phyloP scores from a whole-genome alignment of 495 filamentous ascomycete species.

The Podospora appendiculata region DNA sequence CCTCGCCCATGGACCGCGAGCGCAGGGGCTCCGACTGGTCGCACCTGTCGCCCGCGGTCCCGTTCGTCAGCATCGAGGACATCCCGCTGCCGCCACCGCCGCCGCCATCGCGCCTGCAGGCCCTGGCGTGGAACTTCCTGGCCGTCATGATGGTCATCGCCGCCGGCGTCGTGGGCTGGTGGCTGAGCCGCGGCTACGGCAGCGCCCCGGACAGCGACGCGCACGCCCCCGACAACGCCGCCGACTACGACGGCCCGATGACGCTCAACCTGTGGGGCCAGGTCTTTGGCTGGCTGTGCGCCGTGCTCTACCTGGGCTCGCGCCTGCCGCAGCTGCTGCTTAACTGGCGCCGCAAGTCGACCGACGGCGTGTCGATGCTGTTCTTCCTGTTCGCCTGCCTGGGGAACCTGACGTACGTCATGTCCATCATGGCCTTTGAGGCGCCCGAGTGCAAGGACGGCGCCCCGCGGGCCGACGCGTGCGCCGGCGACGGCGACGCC shows the following conservation, averaged over 20 bases:
- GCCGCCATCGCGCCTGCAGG: slow-evolving; percentile 43
- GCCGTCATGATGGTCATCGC: slow-evolving; percentile 71
- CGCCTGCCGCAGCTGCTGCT: slow-evolving; percentile 83
- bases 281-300: slow-evolving; percentile 79
- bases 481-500: slow-evolving; percentile 48
- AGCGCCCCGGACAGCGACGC: not conserved
- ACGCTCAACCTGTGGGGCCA: slow-evolving; percentile 71
- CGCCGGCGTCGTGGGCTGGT: slow-evolving; percentile 83
- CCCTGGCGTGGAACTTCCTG: slow-evolving; percentile 60
- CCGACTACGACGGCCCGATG: slow-evolving; percentile 31
- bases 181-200: slow-evolving; percentile 45
- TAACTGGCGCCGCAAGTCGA: slow-evolving; percentile 82
- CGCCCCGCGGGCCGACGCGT: too few species aligned
- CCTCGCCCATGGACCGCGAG: slow-evolving; percentile 24
- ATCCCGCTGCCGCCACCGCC: slow-evolving; percentile 18
- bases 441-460: slow-evolving; percentile 45
- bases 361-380: slow-evolving; percentile 81
- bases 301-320: slow-evolving; percentile 78
- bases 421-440: slow-evolving; percentile 84
- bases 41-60: slow-evolving; percentile 72
- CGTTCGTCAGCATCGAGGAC: slow-evolving; percentile 37
- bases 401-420: slow-evolving; percentile 86
- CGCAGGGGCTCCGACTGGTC: slow-evolving; percentile 43
- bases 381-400: slow-evolving; percentile 97
- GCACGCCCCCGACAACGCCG: slow-evolving; percentile 8